Evolutionary conservation across 495 filamentous ascomycete genomes (phyloP), one percentile per base, ranked within the genome.

Genomic region (Neurospora terricola): DNA sequence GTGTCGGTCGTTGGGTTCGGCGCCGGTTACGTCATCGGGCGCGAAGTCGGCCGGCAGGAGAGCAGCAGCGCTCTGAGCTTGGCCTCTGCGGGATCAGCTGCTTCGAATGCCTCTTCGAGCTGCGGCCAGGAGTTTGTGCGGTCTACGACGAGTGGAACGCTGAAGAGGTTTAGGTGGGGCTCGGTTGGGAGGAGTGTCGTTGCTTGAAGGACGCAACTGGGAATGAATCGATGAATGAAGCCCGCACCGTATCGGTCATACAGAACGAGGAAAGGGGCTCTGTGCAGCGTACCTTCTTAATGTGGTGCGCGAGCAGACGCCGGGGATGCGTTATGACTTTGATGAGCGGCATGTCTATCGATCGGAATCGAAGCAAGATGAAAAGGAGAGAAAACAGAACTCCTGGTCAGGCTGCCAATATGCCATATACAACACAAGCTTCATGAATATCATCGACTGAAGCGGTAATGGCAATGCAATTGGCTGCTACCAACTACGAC

Each of bases 1-100:
- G 90, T 98, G 48, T 93, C 91, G 3, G 96, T 95, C 2, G 90
- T 98, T 69, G 94, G 94, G 72, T 99, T 98, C 77, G 92, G 93
- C 0, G 96, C 96, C 0, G 96, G 96, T 0, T 98, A 97, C 77
- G 92, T 92, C 12, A 88, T 97, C 21, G 96, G 96, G 12, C 86
- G 88, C 34, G 94, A 97, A 77, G 92, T 93, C 2, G 93, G 93
- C 0, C 86, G 88, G 38, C 83, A 90, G 36, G 93, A 96, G 78
- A 59, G 48, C 21, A 59, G 21, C 11, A 78, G 79, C 18, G 76
- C 77, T n/a, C 71, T 75, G 66, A 74, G 78, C 37, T 39, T 84
- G 16, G 84, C 84, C 30, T 83, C 82, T 16, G 76, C 82, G 3
- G 81, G 83, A 30, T 59, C 48, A 59, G 75, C 76, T 11, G 80